Evolutionary conservation across 768 basidiomycete species (phyloP), one percentile per base, ranked within the genome.

Genomic region (Lentinus tigrinus): DNA sequence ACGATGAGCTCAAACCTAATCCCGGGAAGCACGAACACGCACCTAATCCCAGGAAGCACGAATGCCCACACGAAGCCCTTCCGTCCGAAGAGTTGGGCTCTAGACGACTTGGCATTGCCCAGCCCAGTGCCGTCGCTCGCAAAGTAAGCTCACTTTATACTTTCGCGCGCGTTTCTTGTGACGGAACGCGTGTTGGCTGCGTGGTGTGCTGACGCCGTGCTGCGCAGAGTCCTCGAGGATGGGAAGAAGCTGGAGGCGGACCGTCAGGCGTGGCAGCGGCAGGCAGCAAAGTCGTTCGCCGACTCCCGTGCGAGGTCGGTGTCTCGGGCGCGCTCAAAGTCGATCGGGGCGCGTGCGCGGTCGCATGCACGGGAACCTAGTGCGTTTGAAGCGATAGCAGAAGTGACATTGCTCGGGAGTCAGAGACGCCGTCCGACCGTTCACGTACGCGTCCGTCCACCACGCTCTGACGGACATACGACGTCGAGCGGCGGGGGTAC

Each of bases 331-430:
- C 81, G 89, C 27, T 74, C 85, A 21, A 85, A 84, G 64, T 85
- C 86, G 2, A 71, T 84, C 42, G 56, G 52, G 3, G 50, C 56
- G 5, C 61, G 64, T 3, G 13, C 54, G 3, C 47, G 65, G 55
- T 19, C 56, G 53, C 58, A 64, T 34, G 42, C 51, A 10, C 63
- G 26, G 47, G 59, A 65, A 69, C 54, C 46, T 24, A 62, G 66
- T 21, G 64, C 65, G 27, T 63, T 91, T 47, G 85, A 85, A 55
- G 83, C 82, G 62, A 78, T 92, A 47, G 81, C 88, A 10, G 83
- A 86, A 3, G 81, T 84, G 19, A 85, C 88, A 0, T 75, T 85
- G 37, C 75, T 90, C 1, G 89, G 89, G 4, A 82, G 78, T 62
- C 89, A 91, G 72, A 72, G 78, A 42, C 64, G 79, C 19, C 76